Evolutionary conservation across 257 asterid genomes (phyloP), one percentile per base, ranked within the genome.

Genomic region (Verbascum thapsus): DNA sequence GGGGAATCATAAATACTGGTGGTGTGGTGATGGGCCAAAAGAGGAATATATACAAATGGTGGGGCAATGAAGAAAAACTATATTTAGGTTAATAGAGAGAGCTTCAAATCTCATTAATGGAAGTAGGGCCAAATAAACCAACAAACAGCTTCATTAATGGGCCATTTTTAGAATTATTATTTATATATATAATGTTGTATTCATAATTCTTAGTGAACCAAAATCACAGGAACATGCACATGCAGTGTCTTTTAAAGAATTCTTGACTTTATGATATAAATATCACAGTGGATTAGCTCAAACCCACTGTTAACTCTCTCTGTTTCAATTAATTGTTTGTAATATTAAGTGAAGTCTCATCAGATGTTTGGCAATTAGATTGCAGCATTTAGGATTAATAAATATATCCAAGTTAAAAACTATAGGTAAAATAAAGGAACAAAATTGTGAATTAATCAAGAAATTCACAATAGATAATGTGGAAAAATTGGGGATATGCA

Each of bases 121-220:
- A 58, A 66, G 76, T 75, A 72, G 80, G 80, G 87, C 75, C 78
- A 76, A 75, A 62, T 44, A 45, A 62, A 75, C 65, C 71, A 70
- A 53, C 73, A 26, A 63, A 42, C 68, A 66, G 43, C 49, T 35
- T 70, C 68, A 54, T 44, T 53, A 49, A 74, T 74, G 74, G 64
- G 72, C 76, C 73, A 78, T 52, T 50, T 18, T 39, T 45, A 8
- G n/a, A 74, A 49, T 55, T 76, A 64, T 64, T 55, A 53, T 44
- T 40, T 20, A 41, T 38, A 12, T 44, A 47, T 34, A 50, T 7
- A 66, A 40, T 20, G 26, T 19, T 61, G 53, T 26, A 35, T 43
- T 49, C 45, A 15, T 16, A 37, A 35, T 43, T 49, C 45, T 19
- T 16, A 37, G 65, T 38, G 72, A 44, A 60, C 51, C 68, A 57